Percentiles rank a stretch among this genome's conserved stretches.
Evolutionary conservation across 1,139 yeast genomes (phyloP).

Genomic region (Nematodospora anomalae): DNA sequence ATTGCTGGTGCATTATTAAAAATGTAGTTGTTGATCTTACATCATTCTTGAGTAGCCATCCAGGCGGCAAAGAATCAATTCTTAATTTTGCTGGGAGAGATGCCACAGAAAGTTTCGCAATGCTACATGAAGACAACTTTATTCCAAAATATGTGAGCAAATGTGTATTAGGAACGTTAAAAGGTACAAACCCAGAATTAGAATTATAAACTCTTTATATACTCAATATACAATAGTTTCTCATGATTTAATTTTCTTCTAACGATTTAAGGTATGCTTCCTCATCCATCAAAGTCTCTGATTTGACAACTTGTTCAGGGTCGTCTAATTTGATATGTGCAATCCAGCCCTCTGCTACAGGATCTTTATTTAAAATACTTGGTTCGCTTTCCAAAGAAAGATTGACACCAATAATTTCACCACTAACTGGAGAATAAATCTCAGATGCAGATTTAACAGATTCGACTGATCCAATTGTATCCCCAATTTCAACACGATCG

Average conservation of each 20-base stretch:
- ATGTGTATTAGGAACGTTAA: slow-evolving; percentile 50
- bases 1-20: slow-evolving; percentile 87
- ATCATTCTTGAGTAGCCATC: slow-evolving; percentile 74
- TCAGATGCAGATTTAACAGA: slow-evolving; percentile 94
- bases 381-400: slow-evolving; percentile 67
- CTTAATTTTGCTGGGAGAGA: slow-evolving; percentile 84
- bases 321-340: slow-evolving; percentile 65
- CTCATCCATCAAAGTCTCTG: slow-evolving; percentile 37
- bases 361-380: slow-evolving; percentile 78
- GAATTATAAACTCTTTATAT: slow-evolving; percentile 5
- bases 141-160: slow-evolving; percentile 48
- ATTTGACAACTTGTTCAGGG: slow-evolving; percentile 25
- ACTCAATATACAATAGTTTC: not conserved
- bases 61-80: slow-evolving; percentile 82
- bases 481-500: slow-evolving; percentile 66
- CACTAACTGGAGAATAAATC: slow-evolving; percentile 84
- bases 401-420: slow-evolving; percentile 76
- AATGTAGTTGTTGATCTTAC: slow-evolving; percentile 85
- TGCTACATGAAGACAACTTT: slow-evolving; percentile 56
- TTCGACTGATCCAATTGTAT: slow-evolving; percentile 89
- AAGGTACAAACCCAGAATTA: slow-evolving; percentile 45
- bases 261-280: slow-evolving; percentile 68
- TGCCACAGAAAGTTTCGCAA: slow-evolving; percentile 79
- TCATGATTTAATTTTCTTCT: slow-evolving; percentile 30
- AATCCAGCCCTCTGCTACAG: slow-evolving; percentile 94